Base-by-base conservation (phyloP, 2,329 filamentous ascomycete genomes). In the Scedosporium apiospermum region DNA sequence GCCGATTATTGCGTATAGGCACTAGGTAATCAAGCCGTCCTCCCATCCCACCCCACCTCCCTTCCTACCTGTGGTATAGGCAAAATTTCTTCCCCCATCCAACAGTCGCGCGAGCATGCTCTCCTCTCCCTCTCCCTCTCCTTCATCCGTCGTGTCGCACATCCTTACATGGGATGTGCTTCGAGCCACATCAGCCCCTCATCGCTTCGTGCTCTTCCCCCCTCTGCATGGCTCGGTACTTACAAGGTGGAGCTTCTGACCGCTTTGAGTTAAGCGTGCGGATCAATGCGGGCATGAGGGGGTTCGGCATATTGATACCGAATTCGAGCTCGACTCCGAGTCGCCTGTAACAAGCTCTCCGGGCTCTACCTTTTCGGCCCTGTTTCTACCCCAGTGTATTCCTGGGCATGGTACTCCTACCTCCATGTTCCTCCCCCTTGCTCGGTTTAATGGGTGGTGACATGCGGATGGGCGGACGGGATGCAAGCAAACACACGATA, bases 221-320 rank as follows among this genome's bases (percentile, higher is more conserved):
- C 51, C 12, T 6, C 12, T 23, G 51, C 51, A 6, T 55, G 51
- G 18, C 51, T 55, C 51, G 51, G 51, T 55, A 55, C 51, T 55
- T 55, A 18, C 21, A 23, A 55, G 51, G 51, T 55, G 51, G 51
- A 55, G 51, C 23, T 30, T 6, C 18, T 27, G 51, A 14, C 51
- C 51, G 51, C 7, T 55, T 55, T 18, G 18, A 27, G 51, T 23
- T 6, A 55, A 55, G 51, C 23, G 23, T 27, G 51, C 51, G 12
- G 51, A 55, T 55, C 51, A 23, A 55, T 55, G 51, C 12, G 51
- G 51, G 12, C 16, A 55, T 18, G 51, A 23, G 23, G 51, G 51
- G 51, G 51, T 55, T 55, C 51, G 51, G 51, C 51, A 55, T 55
- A 55, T 55, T 55, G 51, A 14, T 55, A 55, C 51, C 51, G 51